Base-by-base conservation (phyloP, 2,329 filamentous ascomycete genomes). In the Talaromyces sp. region DNA sequence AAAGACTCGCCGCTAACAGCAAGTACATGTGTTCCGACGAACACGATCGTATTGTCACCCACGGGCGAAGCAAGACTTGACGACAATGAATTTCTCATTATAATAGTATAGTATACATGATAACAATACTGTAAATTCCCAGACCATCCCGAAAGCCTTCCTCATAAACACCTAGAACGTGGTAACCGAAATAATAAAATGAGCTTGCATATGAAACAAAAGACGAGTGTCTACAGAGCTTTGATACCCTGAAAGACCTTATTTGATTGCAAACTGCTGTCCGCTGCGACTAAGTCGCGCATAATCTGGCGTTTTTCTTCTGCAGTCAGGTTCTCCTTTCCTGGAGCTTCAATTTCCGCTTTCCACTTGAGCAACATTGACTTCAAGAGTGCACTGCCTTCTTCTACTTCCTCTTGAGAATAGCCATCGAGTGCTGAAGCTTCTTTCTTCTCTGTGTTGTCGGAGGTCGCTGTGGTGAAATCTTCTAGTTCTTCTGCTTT, bases 401-500 rank as follows among this genome's bases (percentile, higher is more conserved):
- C 87, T 71, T 97, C 93, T 0, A 98, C 90, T 70, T 99, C 93
- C 68, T 93, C 86, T 72, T 92, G 93, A 68, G 85, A 90, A 74
- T 92, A 92, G 70, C 74, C 74, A 33, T 80, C 77, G 24, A 78
- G 67, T 5, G 72, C 70, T 1, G 70, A 60, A 22, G 72, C 57
- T n/a, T 72, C 48, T 19, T 86, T 80, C 31, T 71, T 52, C 27
- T 86, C 80, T 50, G 85, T 77, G 8, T 83, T 81, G 7, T 83
- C 72, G 1, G 79, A 72, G 56, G 71, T 68, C 0, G 74, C 73
- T 11, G 77, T 73, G 0, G 77, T 78, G 62, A 99, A 99, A 76
- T 99, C 95, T 77, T 99, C 95, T 41, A 99, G 84, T 82, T 99
- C 96, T 77, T 98, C 95, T 0, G 95, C 95, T 82, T 99, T 99